These are phyloP conservation scores for Globisporangium heterothallicum DNA, from an alignment of 352 stramenopile species.

Conservation along the genomic window DNA sequence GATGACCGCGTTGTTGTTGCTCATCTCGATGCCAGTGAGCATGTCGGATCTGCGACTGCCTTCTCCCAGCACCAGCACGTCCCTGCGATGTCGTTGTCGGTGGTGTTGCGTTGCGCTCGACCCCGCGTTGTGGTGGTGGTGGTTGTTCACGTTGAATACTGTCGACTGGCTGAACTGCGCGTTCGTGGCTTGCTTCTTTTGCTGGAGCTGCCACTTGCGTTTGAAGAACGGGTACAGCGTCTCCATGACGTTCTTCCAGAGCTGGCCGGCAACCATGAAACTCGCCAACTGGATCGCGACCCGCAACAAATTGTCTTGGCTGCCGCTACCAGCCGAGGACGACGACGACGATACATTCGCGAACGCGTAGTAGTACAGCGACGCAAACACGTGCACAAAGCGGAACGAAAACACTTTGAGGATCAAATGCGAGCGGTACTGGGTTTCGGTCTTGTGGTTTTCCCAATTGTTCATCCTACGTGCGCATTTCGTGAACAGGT, in stretches of 20 bases:
- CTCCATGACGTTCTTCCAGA: constrained; percentile 92
- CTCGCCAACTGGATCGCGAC: constrained; percentile 90
- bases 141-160: constrained; percentile 45
- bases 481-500: constrained; percentile 83
- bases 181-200: constrained; percentile 58
- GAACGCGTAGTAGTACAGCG: constrained; percentile 96
- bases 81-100: constrained; percentile 13
- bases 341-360: constrained; percentile 11
- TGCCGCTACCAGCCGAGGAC: not conserved
- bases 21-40: constrained; percentile 7
- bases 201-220: constrained; percentile 32
- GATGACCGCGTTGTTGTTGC: constrained; percentile 50
- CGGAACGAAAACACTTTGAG: constrained; percentile 98
- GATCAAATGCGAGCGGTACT: constrained; percentile 91
- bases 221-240: constrained; percentile 75
- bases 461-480: constrained; percentile 91
- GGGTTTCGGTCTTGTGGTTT: constrained; percentile 86
- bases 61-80: too few species aligned
- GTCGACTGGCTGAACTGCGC: constrained; percentile 54
- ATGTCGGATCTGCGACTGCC: constrained; percentile 8
- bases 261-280: constrained; percentile 92
- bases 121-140: not conserved
- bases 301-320: constrained; percentile 68
- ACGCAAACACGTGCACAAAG: constrained; percentile 96
- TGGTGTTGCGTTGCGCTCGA: constrained; percentile 10